Evolutionary conservation across 2,329 filamentous ascomycete species (phyloP), one percentile per base, ranked within the genome.

Genomic region (Microcyclospora pomicola): DNA sequence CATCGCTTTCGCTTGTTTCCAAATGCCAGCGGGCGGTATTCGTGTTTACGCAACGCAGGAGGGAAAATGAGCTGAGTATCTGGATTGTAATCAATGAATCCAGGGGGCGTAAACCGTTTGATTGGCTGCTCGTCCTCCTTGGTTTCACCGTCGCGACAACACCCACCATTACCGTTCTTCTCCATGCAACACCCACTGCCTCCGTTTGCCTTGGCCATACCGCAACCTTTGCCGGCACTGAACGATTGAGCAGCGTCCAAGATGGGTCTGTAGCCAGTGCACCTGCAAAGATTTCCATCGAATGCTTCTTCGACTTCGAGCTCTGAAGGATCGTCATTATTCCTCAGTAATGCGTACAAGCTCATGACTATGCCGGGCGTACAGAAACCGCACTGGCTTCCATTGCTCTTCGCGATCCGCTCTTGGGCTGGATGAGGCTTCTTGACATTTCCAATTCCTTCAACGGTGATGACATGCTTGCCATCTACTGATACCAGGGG

Each of bases 351-450:
- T 5, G 91, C 91, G 60, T 98, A 98, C 39, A 96, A 62, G 58
- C 87, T 95, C 77, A 96, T 96, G 45, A 96, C 87, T 52, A 98
- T 96, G 2, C 91, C 91, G 4, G 91, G 91, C 0, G 91, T 96
- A 55, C 91, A 98, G 63, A 98, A 98, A 1, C 87, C 79, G 59
- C 79, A 98, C 59, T 98, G 88, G 49, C 84, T 93, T 35, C 91
- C 91, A 63, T 94, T 91, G 27, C 81, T 75, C 61, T 82, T 82
- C 13, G 91, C 88, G 51, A 98, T 82, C 34, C 91, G 74, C 64
- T 96, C 86, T 58, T 96, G 91, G 3, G 80, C 69, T 2, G 88
- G 83, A 64, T 98, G 91, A 5, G 91, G 91, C 31, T 71, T 75
- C 59, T 91, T 80, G 19, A 83, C 78, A 57, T 81, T 83, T 9